Evolutionary conservation across 1,139 yeast genomes (phyloP).

Genomic region (Yamadazyma aaseri): DNA sequence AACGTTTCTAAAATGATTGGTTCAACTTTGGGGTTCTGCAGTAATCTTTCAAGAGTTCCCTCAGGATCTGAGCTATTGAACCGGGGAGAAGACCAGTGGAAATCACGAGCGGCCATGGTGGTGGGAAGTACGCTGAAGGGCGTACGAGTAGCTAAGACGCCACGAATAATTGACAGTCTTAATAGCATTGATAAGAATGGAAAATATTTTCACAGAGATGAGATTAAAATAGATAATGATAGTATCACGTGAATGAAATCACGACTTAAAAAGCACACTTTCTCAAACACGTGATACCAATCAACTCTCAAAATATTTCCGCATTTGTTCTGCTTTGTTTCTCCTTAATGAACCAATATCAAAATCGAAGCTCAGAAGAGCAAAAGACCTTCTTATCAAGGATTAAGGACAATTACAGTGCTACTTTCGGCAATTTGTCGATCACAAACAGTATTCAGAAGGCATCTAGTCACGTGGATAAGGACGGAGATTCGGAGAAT

Average conservation of each 20-base stretch:
- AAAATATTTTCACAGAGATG: too few relatives aligned
- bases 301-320: too few relatives aligned
- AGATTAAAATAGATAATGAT: too few relatives aligned
- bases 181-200: too few relatives aligned
- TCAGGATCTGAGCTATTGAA: conserved; percentile 10
- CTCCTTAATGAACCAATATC: conserved; percentile 10
- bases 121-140: too few relatives aligned
- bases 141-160: too few relatives aligned
- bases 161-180: too few relatives aligned
- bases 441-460: conserved; percentile 22
- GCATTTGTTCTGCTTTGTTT: too few relatives aligned
- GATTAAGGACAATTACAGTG: conserved; percentile 36
- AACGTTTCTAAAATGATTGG: conserved; percentile 29
- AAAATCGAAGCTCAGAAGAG: conserved; percentile 16
- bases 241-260: too few relatives aligned
- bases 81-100: conserved; percentile 1
- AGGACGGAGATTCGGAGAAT: conserved; percentile 38
- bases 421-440: conserved; percentile 36
- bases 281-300: too few relatives aligned
- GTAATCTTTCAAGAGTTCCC: conserved; percentile 14
- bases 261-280: too few relatives aligned
- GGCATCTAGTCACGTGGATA: conserved; percentile 26
- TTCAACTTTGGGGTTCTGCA: conserved; percentile 15
- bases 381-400: conserved; percentile 32
- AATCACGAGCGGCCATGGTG: conserved; percentile 1